Base-by-base conservation (phyloP, 495 filamentous ascomycete genomes). In the Penicillium longicatenatum region DNA sequence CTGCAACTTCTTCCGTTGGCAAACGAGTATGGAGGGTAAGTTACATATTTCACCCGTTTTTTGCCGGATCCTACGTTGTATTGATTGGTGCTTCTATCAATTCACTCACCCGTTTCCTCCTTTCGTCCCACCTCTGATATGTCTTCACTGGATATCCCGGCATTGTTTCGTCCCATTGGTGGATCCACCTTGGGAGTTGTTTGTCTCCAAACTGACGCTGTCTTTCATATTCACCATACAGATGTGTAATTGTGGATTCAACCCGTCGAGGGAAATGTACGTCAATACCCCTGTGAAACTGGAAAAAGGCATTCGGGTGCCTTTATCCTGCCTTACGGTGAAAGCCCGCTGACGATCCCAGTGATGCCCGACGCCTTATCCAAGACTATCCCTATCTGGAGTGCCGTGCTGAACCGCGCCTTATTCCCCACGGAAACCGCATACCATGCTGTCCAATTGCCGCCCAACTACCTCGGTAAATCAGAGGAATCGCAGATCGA, bases 311-410 rank as follows among this genome's bases (percentile, higher is more conserved):
- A 42, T 14, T 16, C 22, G 6, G 26, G n/a, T 11, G 19, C 9
- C 19, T 21, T 19, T 24, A 4, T 31, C 50, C 35, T 37, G 17
- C 48, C 44, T 24, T 58, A 55, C 55, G 31, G 33, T 24, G 35
- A 54, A 46, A 61, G 61, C 7, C 41, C 29, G 47, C 41, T 44
- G 33, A 35, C 43, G 50, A 22, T 52, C 51, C 54, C 55, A 89
- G 86, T 86, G 57, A 94, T 96, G 84, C 92, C 94, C 5, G 94
- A 98, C 75, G 91, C 93, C 20, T 78, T 98, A 9, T 88, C 86
- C 58, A 98, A 97, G 73, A 98, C 94, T 0, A 73, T 98, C 6
- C 94, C 94, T 0, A 92, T 96, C 55, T 98, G 94, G 94, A 90
- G 89, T 68, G 82, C 84, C 42, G 89, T 96, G 12, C 64, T 97